phyloP scores from a whole-genome alignment of 176 grass and related monocot species.

The Carex parvula region DNA sequence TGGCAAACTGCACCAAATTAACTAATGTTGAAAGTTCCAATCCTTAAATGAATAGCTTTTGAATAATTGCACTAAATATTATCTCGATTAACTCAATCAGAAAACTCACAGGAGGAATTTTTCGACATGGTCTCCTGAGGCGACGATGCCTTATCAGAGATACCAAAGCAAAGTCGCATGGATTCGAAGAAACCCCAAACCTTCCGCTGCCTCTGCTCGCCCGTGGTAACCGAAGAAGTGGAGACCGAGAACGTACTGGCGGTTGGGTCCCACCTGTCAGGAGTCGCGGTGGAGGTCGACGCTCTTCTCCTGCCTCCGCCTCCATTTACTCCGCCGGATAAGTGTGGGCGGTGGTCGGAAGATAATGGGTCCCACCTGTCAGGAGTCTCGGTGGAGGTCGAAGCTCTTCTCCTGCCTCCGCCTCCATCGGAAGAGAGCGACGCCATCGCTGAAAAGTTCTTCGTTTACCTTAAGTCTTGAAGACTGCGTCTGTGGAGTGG shows the following conservation, averaged over 20 bases:
- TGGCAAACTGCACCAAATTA: background rate
- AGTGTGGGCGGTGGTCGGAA: background rate
- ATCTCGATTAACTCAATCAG: background rate
- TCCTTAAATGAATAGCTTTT: background rate
- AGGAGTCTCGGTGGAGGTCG: background rate
- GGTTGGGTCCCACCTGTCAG: constrained; percentile 12
- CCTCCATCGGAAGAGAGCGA: constrained; percentile 16
- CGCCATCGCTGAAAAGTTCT: background rate
- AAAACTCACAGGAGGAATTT: constrained; percentile 41
- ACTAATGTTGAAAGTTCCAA: background rate
- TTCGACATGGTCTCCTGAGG: constrained; percentile 7
- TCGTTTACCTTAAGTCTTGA: background rate
- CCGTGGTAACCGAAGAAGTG: background rate
- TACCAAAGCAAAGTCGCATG: constrained; percentile 50
- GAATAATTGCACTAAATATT: background rate
- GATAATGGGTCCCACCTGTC: constrained; percentile 9
- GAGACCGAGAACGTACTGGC: constrained; percentile 42
- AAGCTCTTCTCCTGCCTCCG: constrained; percentile 27
- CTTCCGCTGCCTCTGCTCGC: background rate
- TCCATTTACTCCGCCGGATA: background rate
- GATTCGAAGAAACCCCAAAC: constrained; percentile 31
- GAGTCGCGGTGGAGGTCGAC: background rate
- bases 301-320: constrained; percentile 28
- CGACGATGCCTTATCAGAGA: background rate
- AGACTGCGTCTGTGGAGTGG: background rate